These are phyloP conservation scores for Candida vaughaniae DNA, from an alignment of 805 yeast species.

Conservation along the genomic window DNA sequence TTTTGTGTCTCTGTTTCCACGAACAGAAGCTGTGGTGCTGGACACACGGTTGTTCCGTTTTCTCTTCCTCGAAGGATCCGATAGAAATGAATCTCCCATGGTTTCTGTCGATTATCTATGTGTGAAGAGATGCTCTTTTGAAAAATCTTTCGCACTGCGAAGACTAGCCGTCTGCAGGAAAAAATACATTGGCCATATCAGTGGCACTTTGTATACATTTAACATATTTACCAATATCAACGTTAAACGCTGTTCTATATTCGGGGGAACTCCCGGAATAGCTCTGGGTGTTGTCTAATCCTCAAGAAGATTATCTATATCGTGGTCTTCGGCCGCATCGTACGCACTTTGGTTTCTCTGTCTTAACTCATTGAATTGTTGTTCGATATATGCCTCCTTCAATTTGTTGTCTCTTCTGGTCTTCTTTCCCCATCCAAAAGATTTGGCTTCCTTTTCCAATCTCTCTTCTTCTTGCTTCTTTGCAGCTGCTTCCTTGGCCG, in stretches of 20 bases:
- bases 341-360: constrained; percentile 45
- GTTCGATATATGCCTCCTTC: constrained; percentile 55
- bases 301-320: constrained; percentile 66
- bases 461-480: constrained; percentile 28
- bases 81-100: constrained; percentile 63
- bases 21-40: constrained; percentile 19
- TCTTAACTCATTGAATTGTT: constrained; percentile 38
- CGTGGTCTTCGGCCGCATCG: constrained; percentile 57
- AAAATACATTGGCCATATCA: too few species aligned
- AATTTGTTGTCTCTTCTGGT: constrained; percentile 60
- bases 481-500: constrained; percentile 33
- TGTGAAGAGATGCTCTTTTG: constrained; percentile 3
- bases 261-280: too few species aligned
- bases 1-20: too few species aligned
- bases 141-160: constrained; percentile 15
- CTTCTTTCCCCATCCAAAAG: constrained; percentile 80
- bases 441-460: constrained; percentile 38
- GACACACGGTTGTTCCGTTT: constrained; percentile 32
- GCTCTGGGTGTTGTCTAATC: too few species aligned
- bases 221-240: too few species aligned
- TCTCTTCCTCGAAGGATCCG: constrained; percentile 57
- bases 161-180: constrained; percentile 5
- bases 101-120: constrained; percentile 20
- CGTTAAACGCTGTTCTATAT: too few species aligned
- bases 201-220: not conserved